These are phyloP conservation scores for Erigeron canadensis DNA, from an alignment of 129 eudicot species.

Conservation along the genomic window DNA sequence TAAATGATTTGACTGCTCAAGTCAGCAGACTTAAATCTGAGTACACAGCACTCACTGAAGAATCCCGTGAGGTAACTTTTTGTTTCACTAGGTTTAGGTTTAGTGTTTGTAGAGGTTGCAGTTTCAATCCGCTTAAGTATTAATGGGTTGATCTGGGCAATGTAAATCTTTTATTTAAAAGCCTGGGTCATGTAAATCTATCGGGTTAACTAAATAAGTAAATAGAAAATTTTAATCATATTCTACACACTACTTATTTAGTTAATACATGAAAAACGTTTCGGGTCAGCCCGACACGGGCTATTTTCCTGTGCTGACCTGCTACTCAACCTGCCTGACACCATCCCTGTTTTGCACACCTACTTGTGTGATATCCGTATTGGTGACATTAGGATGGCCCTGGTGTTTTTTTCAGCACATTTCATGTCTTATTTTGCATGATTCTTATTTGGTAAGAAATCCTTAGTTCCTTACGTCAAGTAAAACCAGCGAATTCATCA, in stretches of 20 bases:
- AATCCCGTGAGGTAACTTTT: constrained; percentile 77
- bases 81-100: not conserved
- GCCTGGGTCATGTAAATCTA: not conserved
- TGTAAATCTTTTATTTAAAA: not conserved
- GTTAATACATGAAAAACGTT: not conserved
- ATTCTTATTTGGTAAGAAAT: not conserved
- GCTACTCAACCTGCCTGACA: not conserved
- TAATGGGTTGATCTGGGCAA: not conserved
- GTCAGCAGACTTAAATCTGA: constrained; percentile 77
- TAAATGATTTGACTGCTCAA: constrained; percentile 81
- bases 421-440: not conserved
- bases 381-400: not conserved
- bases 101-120: not conserved
- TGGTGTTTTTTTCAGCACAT: not conserved
- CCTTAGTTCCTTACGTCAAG: too few relatives aligned
- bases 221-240: not conserved
- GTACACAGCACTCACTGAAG: constrained; percentile 70
- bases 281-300: not conserved
- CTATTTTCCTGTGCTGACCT: not conserved
- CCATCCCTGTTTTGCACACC: not conserved
- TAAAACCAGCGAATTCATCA: not conserved
- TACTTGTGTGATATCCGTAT: not conserved
- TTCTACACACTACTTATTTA: not conserved
- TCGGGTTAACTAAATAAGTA: not conserved
- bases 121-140: not conserved